A percentile compares a stretch with the other conserved stretches of the same genome.
Conservation (phyloP, 2,329 filamentous ascomycete species). For the Fusarium piperis region DNA sequence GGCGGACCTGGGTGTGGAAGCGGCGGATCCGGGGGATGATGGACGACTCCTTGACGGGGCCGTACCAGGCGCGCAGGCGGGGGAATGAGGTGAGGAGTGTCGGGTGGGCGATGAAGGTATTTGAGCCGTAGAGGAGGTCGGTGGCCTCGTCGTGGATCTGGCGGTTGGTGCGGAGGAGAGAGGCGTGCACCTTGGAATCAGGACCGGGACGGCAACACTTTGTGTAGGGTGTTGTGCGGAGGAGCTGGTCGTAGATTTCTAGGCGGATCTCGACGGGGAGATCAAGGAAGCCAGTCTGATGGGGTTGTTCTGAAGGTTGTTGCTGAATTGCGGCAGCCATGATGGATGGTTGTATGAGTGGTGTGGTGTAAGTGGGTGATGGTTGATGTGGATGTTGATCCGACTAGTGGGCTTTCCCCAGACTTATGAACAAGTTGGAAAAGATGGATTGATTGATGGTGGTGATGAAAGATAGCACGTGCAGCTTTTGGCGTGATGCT, state of each 20-base stretch:
- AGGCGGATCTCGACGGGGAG: conserved; percentile 58
- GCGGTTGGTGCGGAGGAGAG: conserved; percentile 53
- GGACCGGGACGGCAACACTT: conserved; percentile 29
- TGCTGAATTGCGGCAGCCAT: conserved; percentile 35
- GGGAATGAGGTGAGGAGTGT: conserved; percentile 53
- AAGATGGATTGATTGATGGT: conserved; percentile 15
- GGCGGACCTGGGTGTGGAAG: conserved; percentile 52
- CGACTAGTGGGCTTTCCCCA: conserved; percentile 3
- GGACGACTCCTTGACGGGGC: conserved; percentile 44
- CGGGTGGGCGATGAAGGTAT: conserved; percentile 56
- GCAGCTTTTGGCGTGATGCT: conserved; percentile 15
- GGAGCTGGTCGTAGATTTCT: conserved; percentile 57
- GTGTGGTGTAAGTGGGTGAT: conserved; percentile 2
- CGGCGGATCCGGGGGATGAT: conserved; percentile 49
- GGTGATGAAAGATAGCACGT: background rate
- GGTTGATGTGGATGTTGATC: conserved; percentile 1
- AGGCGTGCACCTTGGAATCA: conserved; percentile 45
- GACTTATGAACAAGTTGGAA: conserved; percentile 22
- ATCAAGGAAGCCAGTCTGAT: conserved; percentile 47
- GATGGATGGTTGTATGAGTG: conserved; percentile 15
- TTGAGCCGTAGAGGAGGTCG: conserved; percentile 54
- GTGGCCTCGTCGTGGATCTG: conserved; percentile 54
- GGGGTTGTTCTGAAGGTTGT: conserved; percentile 17
- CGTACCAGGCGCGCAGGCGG: conserved; percentile 48
- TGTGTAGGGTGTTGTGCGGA: conserved; percentile 48